Conservation (phyloP, 345 rosid genomes). For the Turritis glabra region DNA sequence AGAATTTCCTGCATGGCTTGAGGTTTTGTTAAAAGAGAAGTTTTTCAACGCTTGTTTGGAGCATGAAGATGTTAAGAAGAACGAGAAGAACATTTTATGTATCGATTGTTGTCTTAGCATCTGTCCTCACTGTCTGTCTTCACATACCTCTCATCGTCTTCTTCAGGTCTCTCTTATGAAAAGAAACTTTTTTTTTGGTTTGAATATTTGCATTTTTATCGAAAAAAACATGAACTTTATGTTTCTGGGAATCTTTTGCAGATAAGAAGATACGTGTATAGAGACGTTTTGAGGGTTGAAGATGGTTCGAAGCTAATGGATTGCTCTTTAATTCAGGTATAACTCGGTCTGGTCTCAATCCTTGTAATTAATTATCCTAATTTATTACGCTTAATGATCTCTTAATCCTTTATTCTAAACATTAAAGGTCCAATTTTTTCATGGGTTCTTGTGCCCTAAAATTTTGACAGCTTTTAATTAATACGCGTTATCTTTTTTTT, state of each 20-base stretch:
- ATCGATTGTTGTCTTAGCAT: slow-evolving; percentile 75
- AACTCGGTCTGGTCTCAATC: neutral
- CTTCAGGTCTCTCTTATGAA: slow-evolving; percentile 51
- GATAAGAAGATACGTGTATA: slow-evolving; percentile 88
- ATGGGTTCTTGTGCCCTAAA: slow-evolving; percentile 31
- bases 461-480: neutral
- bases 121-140: slow-evolving; percentile 80
- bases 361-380: neutral
- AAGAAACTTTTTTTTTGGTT: neutral
- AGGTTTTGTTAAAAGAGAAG: slow-evolving; percentile 63
- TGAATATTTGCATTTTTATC: neutral
- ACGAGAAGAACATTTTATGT: slow-evolving; percentile 80
- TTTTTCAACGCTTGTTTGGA: slow-evolving; percentile 77
- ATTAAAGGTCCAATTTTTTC: neutral
- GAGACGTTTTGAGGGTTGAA: slow-evolving; percentile 69
- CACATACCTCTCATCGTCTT: slow-evolving; percentile 70
- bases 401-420: neutral
- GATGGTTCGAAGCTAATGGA: slow-evolving; percentile 76
- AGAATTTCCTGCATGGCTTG: slow-evolving; percentile 47
- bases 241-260: slow-evolving; percentile 27
- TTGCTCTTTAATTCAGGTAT: slow-evolving; percentile 75
- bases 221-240: neutral
- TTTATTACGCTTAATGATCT: neutral
- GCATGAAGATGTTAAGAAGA: slow-evolving; percentile 69
- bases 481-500: neutral